These are phyloP conservation scores for Spergularia bocconei DNA, from an alignment of 148 eudicot species.

Conservation along the genomic window DNA sequence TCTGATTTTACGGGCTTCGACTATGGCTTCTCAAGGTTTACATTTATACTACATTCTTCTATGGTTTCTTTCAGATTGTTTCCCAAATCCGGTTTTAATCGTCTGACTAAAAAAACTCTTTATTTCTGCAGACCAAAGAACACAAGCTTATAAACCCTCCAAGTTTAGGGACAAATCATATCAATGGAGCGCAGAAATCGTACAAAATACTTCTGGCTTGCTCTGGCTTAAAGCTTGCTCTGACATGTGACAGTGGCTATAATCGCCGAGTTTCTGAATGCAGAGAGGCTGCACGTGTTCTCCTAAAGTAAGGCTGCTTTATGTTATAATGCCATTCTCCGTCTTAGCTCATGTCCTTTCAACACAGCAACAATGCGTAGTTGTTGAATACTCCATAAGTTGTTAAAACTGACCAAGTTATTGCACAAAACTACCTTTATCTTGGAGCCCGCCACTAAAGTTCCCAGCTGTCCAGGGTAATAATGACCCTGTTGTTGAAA, in stretches of 20 bases:
- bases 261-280: conserved; percentile 87
- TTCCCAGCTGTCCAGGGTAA: too few relatives aligned
- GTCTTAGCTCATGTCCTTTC: not conserved
- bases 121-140: conserved; percentile 68
- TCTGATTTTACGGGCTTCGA: not conserved
- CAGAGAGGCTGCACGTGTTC: conserved; percentile 77
- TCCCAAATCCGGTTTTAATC: not conserved
- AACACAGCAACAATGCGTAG: not conserved
- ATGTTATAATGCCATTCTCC: conserved; percentile 1
- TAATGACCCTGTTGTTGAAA: too few relatives aligned
- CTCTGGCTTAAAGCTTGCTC: conserved; percentile 92
- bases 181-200: conserved; percentile 31
- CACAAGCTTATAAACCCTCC: conserved; percentile 70
- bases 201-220: conserved; percentile 85
- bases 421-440: not conserved
- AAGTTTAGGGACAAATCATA: conserved; percentile 27
- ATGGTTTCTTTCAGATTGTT: not conserved
- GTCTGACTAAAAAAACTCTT: not conserved
- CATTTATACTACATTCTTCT: not conserved
- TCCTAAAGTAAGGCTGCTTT: conserved; percentile 54
- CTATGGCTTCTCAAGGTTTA: not conserved
- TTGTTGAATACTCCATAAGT: not conserved
- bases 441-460: not conserved
- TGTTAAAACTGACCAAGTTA: not conserved
- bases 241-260: conserved; percentile 73